Evolutionary conservation across 345 rosid genomes (phyloP).

Genomic region (Aurinia saxatilis): DNA sequence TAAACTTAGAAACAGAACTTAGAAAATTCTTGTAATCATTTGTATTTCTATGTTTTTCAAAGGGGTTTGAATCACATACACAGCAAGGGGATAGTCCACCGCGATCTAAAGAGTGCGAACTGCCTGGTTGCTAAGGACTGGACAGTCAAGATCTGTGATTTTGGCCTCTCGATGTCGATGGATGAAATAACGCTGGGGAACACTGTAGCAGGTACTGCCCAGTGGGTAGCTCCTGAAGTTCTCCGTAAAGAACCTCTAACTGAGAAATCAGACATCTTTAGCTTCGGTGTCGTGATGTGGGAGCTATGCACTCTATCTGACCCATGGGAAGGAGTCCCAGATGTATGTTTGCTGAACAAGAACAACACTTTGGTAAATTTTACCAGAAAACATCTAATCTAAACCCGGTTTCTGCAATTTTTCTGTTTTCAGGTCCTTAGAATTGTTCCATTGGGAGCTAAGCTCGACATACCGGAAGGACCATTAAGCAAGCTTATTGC

Average conservation of each 20-base stretch:
- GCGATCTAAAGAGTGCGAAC: slow-evolving; percentile 70
- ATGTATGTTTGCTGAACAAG: slow-evolving; percentile 34
- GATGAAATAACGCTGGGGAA: slow-evolving; percentile 39
- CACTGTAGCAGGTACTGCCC: slow-evolving; percentile 72
- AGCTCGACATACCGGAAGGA: slow-evolving; percentile 72
- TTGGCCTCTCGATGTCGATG: slow-evolving; percentile 77
- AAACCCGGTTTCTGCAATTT: background rate
- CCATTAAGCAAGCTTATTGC: slow-evolving; percentile 68
- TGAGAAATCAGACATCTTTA: slow-evolving; percentile 87
- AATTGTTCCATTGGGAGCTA: slow-evolving; percentile 68
- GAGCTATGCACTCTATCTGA: slow-evolving; percentile 73
- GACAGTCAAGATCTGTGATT: slow-evolving; percentile 85
- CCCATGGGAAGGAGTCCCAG: slow-evolving; percentile 86
- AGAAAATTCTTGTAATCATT: background rate
- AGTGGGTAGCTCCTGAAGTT: slow-evolving; percentile 95
- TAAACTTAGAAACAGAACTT: background rate
- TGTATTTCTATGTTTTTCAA: background rate
- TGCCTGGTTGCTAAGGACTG: slow-evolving; percentile 63
- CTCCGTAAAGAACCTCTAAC: slow-evolving; percentile 65
- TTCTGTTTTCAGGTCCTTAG: slow-evolving; percentile 50
- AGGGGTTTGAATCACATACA: slow-evolving; percentile 96
- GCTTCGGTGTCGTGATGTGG: slow-evolving; percentile 96
- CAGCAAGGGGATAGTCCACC: slow-evolving; percentile 77
- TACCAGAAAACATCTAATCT: background rate
- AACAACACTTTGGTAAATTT: background rate